Evolutionary conservation across 2,329 filamentous ascomycete species (phyloP).

Genomic region (Stagonosporopsis chrysanthemi): DNA sequence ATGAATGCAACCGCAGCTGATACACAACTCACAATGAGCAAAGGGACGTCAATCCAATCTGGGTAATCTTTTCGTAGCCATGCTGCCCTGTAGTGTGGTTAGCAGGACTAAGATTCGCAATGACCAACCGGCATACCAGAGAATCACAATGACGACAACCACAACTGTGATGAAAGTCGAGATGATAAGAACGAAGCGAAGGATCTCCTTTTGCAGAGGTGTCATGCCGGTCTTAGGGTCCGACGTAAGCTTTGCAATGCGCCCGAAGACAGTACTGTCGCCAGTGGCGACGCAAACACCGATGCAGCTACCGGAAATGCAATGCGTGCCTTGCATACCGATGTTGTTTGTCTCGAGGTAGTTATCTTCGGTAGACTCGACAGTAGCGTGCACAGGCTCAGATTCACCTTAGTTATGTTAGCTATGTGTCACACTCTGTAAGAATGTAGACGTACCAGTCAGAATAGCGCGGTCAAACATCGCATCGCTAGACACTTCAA

Average conservation of each 20-base stretch:
- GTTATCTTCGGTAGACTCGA: conserved; percentile 71
- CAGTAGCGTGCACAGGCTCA: conserved; percentile 67
- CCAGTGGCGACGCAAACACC: conserved; percentile 76
- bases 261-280: conserved; percentile 76
- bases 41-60: conserved; percentile 74
- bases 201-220: conserved; percentile 74
- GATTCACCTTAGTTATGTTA: conserved; percentile 64
- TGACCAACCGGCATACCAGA: conserved; percentile 61
- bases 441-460: conserved; percentile 58
- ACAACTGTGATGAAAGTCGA: conserved; percentile 71
- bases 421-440: neutral
- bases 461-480: conserved; percentile 78
- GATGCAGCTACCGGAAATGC: conserved; percentile 70
- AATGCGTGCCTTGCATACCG: conserved; percentile 81
- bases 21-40: conserved; percentile 76
- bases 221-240: conserved; percentile 73
- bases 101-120: conserved; percentile 1
- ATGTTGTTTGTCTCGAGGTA: conserved; percentile 80
- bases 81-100: conserved; percentile 60
- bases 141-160: conserved; percentile 68
- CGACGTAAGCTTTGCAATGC: conserved; percentile 75
- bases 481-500: conserved; percentile 72
- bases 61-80: conserved; percentile 74
- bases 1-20: conserved; percentile 70
- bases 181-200: conserved; percentile 76